Evolutionary conservation across 305 asterid genomes (phyloP).

Genomic region (Ajuga reptans): DNA sequence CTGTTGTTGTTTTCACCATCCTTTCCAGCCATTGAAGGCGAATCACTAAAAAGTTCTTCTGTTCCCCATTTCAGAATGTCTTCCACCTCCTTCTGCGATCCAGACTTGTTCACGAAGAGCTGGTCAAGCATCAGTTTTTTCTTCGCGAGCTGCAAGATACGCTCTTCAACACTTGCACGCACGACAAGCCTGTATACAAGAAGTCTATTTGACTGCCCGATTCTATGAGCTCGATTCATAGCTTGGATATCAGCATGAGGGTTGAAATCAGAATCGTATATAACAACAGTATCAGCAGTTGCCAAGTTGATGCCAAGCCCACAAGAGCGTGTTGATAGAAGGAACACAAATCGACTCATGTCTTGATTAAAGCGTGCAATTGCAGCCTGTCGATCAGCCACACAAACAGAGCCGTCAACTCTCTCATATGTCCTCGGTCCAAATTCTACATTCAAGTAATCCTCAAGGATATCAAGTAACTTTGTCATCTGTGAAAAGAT

Average conservation of each 20-base stretch:
- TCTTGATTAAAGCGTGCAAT: constrained; percentile 94
- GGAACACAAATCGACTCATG: constrained; percentile 83
- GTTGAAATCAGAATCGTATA: constrained; percentile 93
- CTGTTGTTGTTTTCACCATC: constrained; percentile 45
- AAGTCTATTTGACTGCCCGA: constrained; percentile 90
- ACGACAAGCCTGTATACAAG: constrained; percentile 92
- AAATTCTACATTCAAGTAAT: constrained; percentile 79
- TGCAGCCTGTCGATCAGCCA: constrained; percentile 76
- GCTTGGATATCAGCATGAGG: constrained; percentile 99
- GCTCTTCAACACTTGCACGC: constrained; percentile 98
- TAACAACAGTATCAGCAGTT: constrained; percentile 93
- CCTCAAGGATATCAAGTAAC: constrained; percentile 93
- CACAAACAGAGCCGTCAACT: constrained; percentile 95
- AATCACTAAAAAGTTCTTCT: constrained; percentile 82
- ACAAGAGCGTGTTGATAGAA: constrained; percentile 90
- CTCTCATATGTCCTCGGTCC: constrained; percentile 91
- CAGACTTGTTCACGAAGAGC: constrained; percentile 86
- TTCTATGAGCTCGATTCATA: constrained; percentile 95
- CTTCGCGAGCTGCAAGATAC: constrained; percentile 95
- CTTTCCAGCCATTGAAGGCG: constrained; percentile 42
- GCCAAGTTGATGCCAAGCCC: constrained; percentile 99
- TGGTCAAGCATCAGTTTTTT: constrained; percentile 96
- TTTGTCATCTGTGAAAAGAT: constrained; percentile 97
- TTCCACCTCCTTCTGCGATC: constrained; percentile 89
- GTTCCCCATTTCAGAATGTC: constrained; percentile 97